Evolutionary conservation across 2,329 filamentous ascomycete genomes (phyloP).

Genomic region (Diaporthe amygdali): DNA sequence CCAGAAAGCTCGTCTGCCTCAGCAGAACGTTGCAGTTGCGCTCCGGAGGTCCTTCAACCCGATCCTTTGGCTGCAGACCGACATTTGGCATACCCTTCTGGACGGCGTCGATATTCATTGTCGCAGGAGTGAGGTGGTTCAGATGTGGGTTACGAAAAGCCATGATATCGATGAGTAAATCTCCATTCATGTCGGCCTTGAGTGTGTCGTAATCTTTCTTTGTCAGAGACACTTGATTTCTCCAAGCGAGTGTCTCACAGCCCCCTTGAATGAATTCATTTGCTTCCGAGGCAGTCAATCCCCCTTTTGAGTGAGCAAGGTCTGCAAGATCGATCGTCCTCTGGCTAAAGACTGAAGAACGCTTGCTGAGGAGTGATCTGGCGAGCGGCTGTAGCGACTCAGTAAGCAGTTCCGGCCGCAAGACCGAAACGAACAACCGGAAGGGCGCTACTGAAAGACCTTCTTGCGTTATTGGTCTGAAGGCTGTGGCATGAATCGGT

Average conservation of each 20-base stretch:
- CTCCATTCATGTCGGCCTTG: conserved; percentile 28
- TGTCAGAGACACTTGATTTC: conserved; percentile 26
- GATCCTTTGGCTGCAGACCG: conserved; percentile 50
- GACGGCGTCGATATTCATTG: conserved; percentile 51
- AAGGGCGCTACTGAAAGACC: conserved; percentile 32
- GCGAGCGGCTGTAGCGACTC: conserved; percentile 33
- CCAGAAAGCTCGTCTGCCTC: conserved; percentile 59
- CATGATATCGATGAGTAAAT: conserved; percentile 42
- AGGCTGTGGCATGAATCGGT: conserved; percentile 58
- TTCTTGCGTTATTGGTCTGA: conserved; percentile 44
- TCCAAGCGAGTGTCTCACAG: conserved; percentile 54
- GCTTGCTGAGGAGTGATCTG: conserved; percentile 34
- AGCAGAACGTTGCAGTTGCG: conserved; percentile 51
- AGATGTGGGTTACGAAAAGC: conserved; percentile 48
- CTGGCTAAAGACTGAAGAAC: conserved; percentile 47
- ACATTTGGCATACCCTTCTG: conserved; percentile 47
- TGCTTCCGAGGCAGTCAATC: conserved; percentile 36
- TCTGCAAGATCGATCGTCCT: conserved; percentile 43
- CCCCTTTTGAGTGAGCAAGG: conserved; percentile 35
- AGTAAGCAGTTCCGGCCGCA: conserved; percentile 45
- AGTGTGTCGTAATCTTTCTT: conserved; percentile 45
- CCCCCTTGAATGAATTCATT: conserved; percentile 47
- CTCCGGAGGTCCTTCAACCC: conserved; percentile 56
- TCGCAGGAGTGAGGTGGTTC: conserved; percentile 59
- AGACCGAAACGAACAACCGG: conserved; percentile 43